Percentiles rank a stretch among this genome's conserved stretches.
These are phyloP conservation scores for Hymenotorrendiella dingleyae DNA, from an alignment of 2,329 filamentous ascomycete genomes.

Conservation along the genomic window DNA sequence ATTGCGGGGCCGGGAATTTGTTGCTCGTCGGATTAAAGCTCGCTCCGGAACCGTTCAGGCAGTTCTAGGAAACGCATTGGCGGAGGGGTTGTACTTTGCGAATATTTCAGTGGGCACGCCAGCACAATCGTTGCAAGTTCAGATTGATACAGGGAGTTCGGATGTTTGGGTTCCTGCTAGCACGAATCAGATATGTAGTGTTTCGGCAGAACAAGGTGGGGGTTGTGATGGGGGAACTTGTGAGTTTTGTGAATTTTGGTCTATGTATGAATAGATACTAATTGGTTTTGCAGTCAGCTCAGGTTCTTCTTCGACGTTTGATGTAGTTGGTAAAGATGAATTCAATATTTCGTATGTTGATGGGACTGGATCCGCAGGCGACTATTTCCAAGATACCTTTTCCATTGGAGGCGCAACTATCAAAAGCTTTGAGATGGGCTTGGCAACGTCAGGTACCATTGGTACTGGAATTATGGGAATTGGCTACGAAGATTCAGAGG, in stretches of 20 bases:
- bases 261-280: neutral
- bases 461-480: slow-evolving; percentile 54
- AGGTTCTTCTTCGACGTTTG: slow-evolving; percentile 42
- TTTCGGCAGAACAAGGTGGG: slow-evolving; percentile 26
- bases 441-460: slow-evolving; percentile 43
- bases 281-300: slow-evolving; percentile 39
- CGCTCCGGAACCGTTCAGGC: slow-evolving; percentile 19
- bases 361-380: slow-evolving; percentile 45
- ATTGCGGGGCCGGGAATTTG: slow-evolving; percentile 10
- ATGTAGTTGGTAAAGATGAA: slow-evolving; percentile 35
- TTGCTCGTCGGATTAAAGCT: slow-evolving; percentile 7
- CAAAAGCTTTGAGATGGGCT: slow-evolving; percentile 47
- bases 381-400: slow-evolving; percentile 54
- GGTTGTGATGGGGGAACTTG: slow-evolving; percentile 42
- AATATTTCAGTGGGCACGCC: slow-evolving; percentile 55
- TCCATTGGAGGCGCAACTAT: slow-evolving; percentile 44
- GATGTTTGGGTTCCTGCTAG: slow-evolving; percentile 51
- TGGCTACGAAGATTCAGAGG: slow-evolving; percentile 41
- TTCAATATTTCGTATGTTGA: slow-evolving; percentile 60
- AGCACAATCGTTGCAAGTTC: slow-evolving; percentile 45
- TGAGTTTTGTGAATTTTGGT: slow-evolving; percentile 29
- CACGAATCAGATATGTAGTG: slow-evolving; percentile 24
- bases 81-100: slow-evolving; percentile 41
- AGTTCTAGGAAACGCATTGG: slow-evolving; percentile 42
- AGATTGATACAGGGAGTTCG: slow-evolving; percentile 58